These are phyloP conservation scores for Eragrostis curvula DNA, from an alignment of 176 grass and related monocot genomes.

Conservation along the genomic window DNA sequence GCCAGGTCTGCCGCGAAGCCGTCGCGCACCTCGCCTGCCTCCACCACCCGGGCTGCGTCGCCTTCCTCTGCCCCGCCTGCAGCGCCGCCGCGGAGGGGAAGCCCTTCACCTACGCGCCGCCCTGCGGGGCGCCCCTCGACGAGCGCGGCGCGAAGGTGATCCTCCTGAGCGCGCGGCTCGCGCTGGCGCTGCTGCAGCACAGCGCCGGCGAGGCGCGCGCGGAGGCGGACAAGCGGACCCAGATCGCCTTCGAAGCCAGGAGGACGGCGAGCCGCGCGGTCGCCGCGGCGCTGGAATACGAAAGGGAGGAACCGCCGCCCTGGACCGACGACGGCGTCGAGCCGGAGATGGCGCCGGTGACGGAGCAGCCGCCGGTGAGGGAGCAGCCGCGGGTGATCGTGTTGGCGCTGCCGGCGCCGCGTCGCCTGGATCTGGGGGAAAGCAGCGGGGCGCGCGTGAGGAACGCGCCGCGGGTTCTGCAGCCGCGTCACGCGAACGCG, in stretches of 20 bases:
- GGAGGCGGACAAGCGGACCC: conserved; percentile 30
- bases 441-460: background rate
- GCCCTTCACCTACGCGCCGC: conserved; percentile 45
- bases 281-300: background rate
- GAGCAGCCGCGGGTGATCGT: too few species aligned
- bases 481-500: background rate
- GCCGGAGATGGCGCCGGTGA: too few species aligned
- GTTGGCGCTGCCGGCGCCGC: too few species aligned
- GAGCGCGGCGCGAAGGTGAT: conserved; percentile 21
- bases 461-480: background rate
- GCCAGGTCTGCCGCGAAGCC: conserved; percentile 40
- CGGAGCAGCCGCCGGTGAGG: background rate
- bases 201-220: conserved; percentile 20
- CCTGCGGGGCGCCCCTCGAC: conserved; percentile 15
- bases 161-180: conserved; percentile 38
- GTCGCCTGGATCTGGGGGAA: background rate
- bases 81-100: conserved; percentile 1
- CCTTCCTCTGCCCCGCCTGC: conserved; percentile 59
- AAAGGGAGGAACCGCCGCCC: background rate
- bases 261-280: conserved; percentile 44
- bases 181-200: conserved; percentile 27
- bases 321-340: background rate
- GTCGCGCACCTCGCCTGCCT: conserved; percentile 58
- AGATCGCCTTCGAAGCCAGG: conserved; percentile 26
- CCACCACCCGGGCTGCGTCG: background rate